These are phyloP conservation scores for Venturiaceae sp. DNA, from an alignment of 2,329 filamentous ascomycete genomes.

Conservation along the genomic window DNA sequence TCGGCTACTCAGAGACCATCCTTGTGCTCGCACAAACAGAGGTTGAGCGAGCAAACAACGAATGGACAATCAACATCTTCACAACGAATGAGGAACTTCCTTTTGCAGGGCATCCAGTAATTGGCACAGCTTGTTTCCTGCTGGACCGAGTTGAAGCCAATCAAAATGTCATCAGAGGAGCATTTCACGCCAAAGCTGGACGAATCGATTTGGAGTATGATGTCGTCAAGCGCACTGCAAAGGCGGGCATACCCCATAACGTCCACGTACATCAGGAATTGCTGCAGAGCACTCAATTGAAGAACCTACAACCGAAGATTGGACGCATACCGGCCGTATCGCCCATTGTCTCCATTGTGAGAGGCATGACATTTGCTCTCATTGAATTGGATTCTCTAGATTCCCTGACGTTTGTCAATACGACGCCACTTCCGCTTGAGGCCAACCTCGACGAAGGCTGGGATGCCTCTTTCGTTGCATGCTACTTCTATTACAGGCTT, in stretches of 20 bases:
- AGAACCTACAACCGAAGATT: constrained; percentile 26
- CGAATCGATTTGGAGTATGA: constrained; percentile 32
- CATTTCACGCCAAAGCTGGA: constrained; percentile 34
- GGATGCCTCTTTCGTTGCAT: constrained; percentile 41
- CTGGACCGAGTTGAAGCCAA: constrained; percentile 19
- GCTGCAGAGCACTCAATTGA: constrained; percentile 20
- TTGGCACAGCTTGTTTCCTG: constrained; percentile 44
- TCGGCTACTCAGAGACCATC: constrained; percentile 49
- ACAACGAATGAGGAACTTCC: constrained; percentile 40
- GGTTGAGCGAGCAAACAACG: constrained; percentile 12
- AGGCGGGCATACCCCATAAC: constrained; percentile 51
- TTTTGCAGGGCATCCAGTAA: constrained; percentile 49
- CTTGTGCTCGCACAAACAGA: constrained; percentile 36
- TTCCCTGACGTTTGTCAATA: constrained; percentile 39
- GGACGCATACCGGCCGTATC: constrained; percentile 13
- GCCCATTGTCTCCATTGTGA: constrained; percentile 45
- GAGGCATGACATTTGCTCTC: constrained; percentile 65
- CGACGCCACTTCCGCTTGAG: constrained; percentile 18
- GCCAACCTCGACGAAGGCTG: constrained; percentile 36
- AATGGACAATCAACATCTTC: constrained; percentile 46
- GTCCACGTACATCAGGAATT: constrained; percentile 47
- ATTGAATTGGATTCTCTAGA: constrained; percentile 52
- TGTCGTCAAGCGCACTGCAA: constrained; percentile 34
- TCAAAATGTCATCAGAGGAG: constrained; percentile 19
- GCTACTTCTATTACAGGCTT: constrained; percentile 50